Base-by-base conservation (phyloP, 208 protist species). In the Acanthamoeba triangularis region DNA sequence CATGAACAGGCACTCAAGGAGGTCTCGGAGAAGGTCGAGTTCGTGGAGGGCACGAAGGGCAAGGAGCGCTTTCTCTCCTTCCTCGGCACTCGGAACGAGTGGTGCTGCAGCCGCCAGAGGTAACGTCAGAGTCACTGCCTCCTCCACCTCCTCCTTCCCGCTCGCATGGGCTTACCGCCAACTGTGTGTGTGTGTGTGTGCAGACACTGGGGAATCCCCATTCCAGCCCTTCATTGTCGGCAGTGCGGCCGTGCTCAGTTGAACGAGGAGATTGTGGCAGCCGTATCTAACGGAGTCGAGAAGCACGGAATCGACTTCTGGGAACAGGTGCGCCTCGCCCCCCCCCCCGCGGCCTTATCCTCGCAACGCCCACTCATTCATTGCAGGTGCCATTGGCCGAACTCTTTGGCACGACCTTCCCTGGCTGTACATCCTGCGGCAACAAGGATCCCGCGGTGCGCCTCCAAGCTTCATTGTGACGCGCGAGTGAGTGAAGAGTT, bases 171-270 rank as follows among this genome's bases (percentile, higher is more conserved):
- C 4, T 23, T 41, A 47, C 80, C 0, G 14, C 20, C 80, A 30
- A 7, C 11, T 10, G 49, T 54, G 49, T 6, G 14, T 8, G 49
- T 6, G 49, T 6, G 49, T 54, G 49, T 8, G 49, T 0, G 14
- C 20, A 61, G 80, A 18, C 80, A 88, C 30, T 88, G 80, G 80
- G 80, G 80, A 11, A 61, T 88, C 33, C 80, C 80, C 80, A 88
- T 88, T 59, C 80, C 80, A 0, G 80, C 80, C 0, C 33, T 88
- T 18, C 80, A 88, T 59, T 88, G 80, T n/a, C 80, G 33, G 44
- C 28, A 25, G 7, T 88, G 80, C 80, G 33, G 52, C 80, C 6
- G n/a, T 10, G 80, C 52, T 2, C 80, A 88, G 41, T 37, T 88
- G 14, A 59, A 30, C 41, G 44, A 52, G 14, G 47, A 52, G 8